phyloP scores from a whole-genome alignment of 257 asterid species.

The Jaltomata sinuosa region DNA sequence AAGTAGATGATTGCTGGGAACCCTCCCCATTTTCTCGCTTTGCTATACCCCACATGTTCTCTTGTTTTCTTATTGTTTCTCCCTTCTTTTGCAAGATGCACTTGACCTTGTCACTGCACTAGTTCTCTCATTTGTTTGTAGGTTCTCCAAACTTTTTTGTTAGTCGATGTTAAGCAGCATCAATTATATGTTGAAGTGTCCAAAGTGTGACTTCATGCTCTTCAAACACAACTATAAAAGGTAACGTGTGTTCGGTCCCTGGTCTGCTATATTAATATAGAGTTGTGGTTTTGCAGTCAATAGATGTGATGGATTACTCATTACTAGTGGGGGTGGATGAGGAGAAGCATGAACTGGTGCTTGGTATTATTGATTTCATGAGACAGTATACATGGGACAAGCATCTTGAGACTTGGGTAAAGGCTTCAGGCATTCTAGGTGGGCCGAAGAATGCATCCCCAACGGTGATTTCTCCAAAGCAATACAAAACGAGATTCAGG shows the following conservation, averaged over 20 bases:
- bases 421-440: conserved; percentile 90
- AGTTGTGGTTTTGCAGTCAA: conserved; percentile 39
- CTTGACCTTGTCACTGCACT: background rate
- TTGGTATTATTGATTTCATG: conserved; percentile 96
- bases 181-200: background rate
- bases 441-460: conserved; percentile 79
- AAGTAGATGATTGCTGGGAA: background rate
- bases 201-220: background rate
- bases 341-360: conserved; percentile 85
- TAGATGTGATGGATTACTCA: conserved; percentile 94
- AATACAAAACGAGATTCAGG: conserved; percentile 90
- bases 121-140: background rate
- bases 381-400: conserved; percentile 99
- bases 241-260: background rate
- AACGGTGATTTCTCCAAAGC: conserved; percentile 90
- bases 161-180: background rate
- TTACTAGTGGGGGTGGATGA: conserved; percentile 88
- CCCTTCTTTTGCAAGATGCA: background rate
- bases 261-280: background rate
- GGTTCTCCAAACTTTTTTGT: background rate
- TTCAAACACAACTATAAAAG: background rate
- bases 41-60: background rate
- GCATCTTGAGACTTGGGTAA: conserved; percentile 94
- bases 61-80: background rate
- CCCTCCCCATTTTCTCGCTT: background rate